Percentiles rank a stretch among this genome's conserved stretches.
Conservation (phyloP, 495 filamentous ascomycete species). For the Tuber calosporum region DNA sequence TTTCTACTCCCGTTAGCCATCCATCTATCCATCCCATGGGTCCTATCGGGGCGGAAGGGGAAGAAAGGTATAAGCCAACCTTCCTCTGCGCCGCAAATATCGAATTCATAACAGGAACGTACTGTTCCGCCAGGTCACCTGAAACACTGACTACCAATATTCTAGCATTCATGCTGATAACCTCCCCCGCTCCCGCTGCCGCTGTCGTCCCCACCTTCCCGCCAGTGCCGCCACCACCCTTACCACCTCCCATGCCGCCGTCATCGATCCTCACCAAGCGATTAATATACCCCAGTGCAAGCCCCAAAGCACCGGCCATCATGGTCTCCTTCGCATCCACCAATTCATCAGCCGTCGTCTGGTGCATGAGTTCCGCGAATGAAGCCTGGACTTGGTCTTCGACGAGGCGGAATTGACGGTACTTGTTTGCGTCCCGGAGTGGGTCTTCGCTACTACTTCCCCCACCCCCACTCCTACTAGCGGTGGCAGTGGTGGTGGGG, state of each 20-base stretch:
- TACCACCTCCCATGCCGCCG: slow-evolving; percentile 9
- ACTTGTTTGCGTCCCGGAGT: slow-evolving; percentile 72
- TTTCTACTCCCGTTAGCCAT: slow-evolving; percentile 44
- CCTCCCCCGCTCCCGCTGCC: slow-evolving; percentile 21
- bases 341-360: slow-evolving; percentile 57
- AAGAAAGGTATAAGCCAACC: slow-evolving; percentile 12
- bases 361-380: slow-evolving; percentile 59
- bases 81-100: slow-evolving; percentile 85
- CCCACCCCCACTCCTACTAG: neutral
- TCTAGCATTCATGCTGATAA: slow-evolving; percentile 59
- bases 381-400: slow-evolving; percentile 68
- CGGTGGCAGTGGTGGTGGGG: slow-evolving; percentile 47
- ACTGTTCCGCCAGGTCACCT: slow-evolving; percentile 75
- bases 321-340: slow-evolving; percentile 55
- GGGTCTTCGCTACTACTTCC: slow-evolving; percentile 39
- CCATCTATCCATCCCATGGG: neutral
- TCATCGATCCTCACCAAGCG: slow-evolving; percentile 40
- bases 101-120: slow-evolving; percentile 95
- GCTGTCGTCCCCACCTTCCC: slow-evolving; percentile 12
- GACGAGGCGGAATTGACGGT: slow-evolving; percentile 78
- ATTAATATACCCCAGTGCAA: slow-evolving; percentile 84
- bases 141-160: slow-evolving; percentile 79
- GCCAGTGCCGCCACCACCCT: slow-evolving; percentile 30
- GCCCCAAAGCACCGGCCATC: slow-evolving; percentile 82
- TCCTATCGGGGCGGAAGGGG: neutral